Evolutionary conservation across 2,329 filamentous ascomycete genomes (phyloP).

Genomic region (Scolecobasidium constrictum): DNA sequence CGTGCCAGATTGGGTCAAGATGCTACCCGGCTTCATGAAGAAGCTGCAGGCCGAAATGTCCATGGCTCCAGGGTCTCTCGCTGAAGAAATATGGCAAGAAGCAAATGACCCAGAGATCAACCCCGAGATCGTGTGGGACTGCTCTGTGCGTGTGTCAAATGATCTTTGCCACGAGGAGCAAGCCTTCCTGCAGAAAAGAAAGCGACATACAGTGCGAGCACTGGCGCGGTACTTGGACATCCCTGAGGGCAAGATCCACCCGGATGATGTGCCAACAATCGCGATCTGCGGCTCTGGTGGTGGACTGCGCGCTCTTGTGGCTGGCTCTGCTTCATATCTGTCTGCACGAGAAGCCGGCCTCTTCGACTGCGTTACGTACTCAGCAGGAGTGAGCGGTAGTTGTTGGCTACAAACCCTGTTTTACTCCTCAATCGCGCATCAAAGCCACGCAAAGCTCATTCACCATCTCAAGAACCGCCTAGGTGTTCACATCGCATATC

Average conservation of each 20-base stretch:
- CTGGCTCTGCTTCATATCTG: slow-evolving; percentile 77
- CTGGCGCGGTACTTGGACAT: slow-evolving; percentile 75
- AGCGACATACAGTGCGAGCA: slow-evolving; percentile 56
- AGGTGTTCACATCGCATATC: slow-evolving; percentile 84
- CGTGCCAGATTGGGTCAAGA: slow-evolving; percentile 70
- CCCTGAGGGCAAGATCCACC: slow-evolving; percentile 70
- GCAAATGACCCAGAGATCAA: slow-evolving; percentile 74
- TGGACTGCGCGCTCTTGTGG: slow-evolving; percentile 78
- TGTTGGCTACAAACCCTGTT: slow-evolving; percentile 92
- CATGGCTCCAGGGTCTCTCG: slow-evolving; percentile 75
- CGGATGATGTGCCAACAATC: slow-evolving; percentile 85
- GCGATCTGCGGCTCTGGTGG: slow-evolving; percentile 92
- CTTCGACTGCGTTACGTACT: slow-evolving; percentile 91
- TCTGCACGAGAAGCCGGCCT: slow-evolving; percentile 77
- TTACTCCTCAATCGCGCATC: slow-evolving; percentile 64
- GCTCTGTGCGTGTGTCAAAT: slow-evolving; percentile 68
- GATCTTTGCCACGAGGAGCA: slow-evolving; percentile 78
- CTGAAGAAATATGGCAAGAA: slow-evolving; percentile 88
- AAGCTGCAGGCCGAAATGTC: slow-evolving; percentile 85
- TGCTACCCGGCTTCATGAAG: slow-evolving; percentile 62
- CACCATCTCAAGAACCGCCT: slow-evolving; percentile 80
- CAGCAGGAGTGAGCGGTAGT: slow-evolving; percentile 86
- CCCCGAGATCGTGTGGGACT: slow-evolving; percentile 77
- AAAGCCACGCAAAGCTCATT: slow-evolving; percentile 58
- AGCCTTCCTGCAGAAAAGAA: slow-evolving; percentile 59